These are phyloP conservation scores for Sanghuangporus baumii DNA, from an alignment of 1,284 basidiomycete genomes.

Conservation along the genomic window DNA sequence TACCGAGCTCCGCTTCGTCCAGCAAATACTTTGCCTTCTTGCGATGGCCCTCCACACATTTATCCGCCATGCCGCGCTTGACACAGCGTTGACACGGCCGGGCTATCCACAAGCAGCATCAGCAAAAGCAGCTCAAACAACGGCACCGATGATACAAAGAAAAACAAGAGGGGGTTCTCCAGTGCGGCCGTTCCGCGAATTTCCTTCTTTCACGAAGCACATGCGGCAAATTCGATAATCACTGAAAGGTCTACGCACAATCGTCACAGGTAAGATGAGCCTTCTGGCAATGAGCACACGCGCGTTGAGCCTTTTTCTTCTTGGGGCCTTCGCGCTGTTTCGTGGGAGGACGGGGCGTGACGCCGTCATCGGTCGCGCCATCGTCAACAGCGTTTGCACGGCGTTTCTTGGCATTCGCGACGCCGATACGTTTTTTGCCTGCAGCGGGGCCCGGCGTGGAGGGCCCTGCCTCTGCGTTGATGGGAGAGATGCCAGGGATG, in stretches of 20 bases:
- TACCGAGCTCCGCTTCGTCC: slow-evolving; percentile 87
- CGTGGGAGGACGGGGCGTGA: slow-evolving; percentile 33
- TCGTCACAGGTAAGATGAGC: slow-evolving; percentile 98
- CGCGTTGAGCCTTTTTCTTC: slow-evolving; percentile 90
- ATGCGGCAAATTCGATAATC: background rate
- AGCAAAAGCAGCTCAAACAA: slow-evolving; percentile 19
- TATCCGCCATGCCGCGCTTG: slow-evolving; percentile 86
- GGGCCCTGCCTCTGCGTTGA: slow-evolving; percentile 12
- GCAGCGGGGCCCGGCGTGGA: slow-evolving; percentile 14
- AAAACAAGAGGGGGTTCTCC: background rate
- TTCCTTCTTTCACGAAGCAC: background rate
- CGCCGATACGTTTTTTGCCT: slow-evolving; percentile 6
- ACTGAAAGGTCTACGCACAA: slow-evolving; percentile 44
- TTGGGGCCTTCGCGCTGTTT: slow-evolving; percentile 65
- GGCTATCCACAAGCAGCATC: slow-evolving; percentile 42
- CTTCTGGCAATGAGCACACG: slow-evolving; percentile 93
- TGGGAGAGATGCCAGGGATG: slow-evolving; percentile 4
- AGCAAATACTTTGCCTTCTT: slow-evolving; percentile 98
- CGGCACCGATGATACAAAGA: background rate
- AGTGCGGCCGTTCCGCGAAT: background rate
- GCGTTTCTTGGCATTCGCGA: slow-evolving; percentile 33
- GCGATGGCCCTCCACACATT: slow-evolving; percentile 89
- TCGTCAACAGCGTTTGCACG: slow-evolving; percentile 40
- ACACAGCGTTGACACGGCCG: slow-evolving; percentile 93
- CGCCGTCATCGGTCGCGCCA: slow-evolving; percentile 34